These are phyloP conservation scores for Quercus bicolor DNA, from an alignment of 306 rosid genomes.

Conservation along the genomic window DNA sequence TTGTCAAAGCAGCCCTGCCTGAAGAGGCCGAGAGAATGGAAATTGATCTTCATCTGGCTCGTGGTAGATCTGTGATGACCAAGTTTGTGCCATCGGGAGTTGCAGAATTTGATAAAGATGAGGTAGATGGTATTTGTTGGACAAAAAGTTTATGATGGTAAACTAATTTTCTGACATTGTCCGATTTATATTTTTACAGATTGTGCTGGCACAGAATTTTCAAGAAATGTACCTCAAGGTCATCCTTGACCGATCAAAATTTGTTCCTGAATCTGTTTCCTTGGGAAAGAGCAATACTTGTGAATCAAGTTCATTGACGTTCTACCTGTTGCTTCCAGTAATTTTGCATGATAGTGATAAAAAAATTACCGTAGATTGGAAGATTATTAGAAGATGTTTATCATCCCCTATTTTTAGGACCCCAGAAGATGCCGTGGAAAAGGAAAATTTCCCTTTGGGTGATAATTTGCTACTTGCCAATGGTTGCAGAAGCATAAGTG, in stretches of 20 bases:
- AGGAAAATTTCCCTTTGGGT: conserved; percentile 20
- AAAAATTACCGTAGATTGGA: conserved; percentile 64
- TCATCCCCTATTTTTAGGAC: conserved; percentile 72
- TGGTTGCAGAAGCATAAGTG: conserved; percentile 52
- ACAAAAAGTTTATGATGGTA: background rate
- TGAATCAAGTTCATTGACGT: conserved; percentile 42
- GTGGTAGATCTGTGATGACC: conserved; percentile 72
- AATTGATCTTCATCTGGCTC: conserved; percentile 90
- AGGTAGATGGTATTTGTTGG: conserved; percentile 44
- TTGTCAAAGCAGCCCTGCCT: conserved; percentile 63
- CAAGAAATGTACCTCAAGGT: conserved; percentile 92
- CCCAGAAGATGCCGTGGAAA: conserved; percentile 24
- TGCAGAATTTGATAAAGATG: conserved; percentile 53
- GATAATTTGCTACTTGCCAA: conserved; percentile 56
- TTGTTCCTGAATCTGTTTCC: conserved; percentile 53
- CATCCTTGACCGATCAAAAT: conserved; percentile 76
- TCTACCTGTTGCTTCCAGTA: conserved; percentile 90
- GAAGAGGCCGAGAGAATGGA: conserved; percentile 74
- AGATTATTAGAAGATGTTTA: conserved; percentile 60
- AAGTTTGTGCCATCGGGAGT: conserved; percentile 63
- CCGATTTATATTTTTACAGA: conserved; percentile 40
- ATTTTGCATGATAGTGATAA: conserved; percentile 35
- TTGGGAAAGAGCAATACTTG: conserved; percentile 45
- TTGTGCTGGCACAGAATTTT: conserved; percentile 67
- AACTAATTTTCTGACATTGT: conserved; percentile 12